phyloP scores from a whole-genome alignment of 805 yeast species.

The Naumovozyma baii region DNA sequence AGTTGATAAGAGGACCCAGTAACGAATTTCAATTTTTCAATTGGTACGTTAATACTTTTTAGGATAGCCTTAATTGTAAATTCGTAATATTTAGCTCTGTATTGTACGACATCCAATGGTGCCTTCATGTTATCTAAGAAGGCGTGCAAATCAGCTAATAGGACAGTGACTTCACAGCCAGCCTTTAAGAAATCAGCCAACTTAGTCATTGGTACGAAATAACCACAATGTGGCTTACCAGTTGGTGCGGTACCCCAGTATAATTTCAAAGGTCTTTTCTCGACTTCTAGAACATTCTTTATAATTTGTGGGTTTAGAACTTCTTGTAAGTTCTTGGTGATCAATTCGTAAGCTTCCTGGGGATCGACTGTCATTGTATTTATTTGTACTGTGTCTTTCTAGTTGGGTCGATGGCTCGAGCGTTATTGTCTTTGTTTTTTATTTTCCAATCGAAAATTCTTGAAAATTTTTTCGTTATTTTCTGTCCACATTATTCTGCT shows the following conservation, averaged over 20 bases:
- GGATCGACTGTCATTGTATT: conserved; percentile 34
- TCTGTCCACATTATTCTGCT: too few species aligned
- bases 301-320: conserved; percentile 81
- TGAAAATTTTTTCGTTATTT: too few species aligned
- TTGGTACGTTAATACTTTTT: conserved; percentile 79
- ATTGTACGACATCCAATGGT: conserved; percentile 78
- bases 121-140: conserved; percentile 98
- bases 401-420: too few species aligned
- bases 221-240: conserved; percentile 97
- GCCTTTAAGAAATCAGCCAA: conserved; percentile 91
- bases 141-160: conserved; percentile 93
- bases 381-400: neutral
- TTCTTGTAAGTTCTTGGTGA: conserved; percentile 84
- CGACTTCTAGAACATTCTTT: conserved; percentile 69
- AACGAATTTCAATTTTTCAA: conserved; percentile 75
- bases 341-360: conserved; percentile 56
- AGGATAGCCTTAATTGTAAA: conserved; percentile 74
- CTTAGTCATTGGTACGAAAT: conserved; percentile 96
- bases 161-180: conserved; percentile 87
- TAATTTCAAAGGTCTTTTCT: conserved; percentile 71
- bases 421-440: too few species aligned
- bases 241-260: conserved; percentile 99
- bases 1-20: conserved; percentile 88
- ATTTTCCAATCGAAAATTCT: too few species aligned
- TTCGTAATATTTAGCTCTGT: conserved; percentile 88